phyloP scores from a whole-genome alignment of 1,139 yeast genomes.

The Spathaspora sp. region DNA sequence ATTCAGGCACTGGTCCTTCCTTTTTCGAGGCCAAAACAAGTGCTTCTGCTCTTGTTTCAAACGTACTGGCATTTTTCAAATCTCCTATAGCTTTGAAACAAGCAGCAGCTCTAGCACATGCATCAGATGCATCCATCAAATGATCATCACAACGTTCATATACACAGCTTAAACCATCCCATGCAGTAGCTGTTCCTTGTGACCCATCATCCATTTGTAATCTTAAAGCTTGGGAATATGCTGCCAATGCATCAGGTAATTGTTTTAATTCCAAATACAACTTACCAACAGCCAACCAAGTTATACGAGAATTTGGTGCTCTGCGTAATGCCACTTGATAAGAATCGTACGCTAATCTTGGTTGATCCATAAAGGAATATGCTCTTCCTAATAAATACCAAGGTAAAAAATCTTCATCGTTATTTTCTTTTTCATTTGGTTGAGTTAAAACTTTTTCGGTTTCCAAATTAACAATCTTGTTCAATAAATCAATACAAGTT shows the following conservation, averaged over 20 bases:
- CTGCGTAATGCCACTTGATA: conserved; percentile 57
- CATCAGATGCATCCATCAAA: conserved; percentile 58
- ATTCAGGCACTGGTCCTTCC: conserved; percentile 43
- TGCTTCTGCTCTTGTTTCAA: conserved; percentile 44
- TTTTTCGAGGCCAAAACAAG: conserved; percentile 42
- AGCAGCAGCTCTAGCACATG: conserved; percentile 51
- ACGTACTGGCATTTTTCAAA: conserved; percentile 34
- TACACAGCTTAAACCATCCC: conserved; percentile 67
- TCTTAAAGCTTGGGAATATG: conserved; percentile 63
- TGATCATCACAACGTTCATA: conserved; percentile 65
- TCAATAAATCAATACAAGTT: conserved; percentile 36
- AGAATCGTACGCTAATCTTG: conserved; percentile 55
- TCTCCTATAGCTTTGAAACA: conserved; percentile 54
- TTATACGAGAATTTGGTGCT: conserved; percentile 54
- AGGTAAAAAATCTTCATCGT: conserved; percentile 50
- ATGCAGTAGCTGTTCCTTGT: conserved; percentile 56
- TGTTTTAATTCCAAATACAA: conserved; percentile 59
- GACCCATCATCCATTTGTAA: conserved; percentile 50
- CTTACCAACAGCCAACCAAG: conserved; percentile 68
- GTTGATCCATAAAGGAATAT: conserved; percentile 44
- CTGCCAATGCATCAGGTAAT: conserved; percentile 63
- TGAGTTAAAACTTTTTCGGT: conserved; percentile 19
- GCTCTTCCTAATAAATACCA: conserved; percentile 60
- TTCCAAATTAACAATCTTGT: conserved; percentile 33
- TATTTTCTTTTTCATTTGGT: conserved; percentile 12